These are phyloP conservation scores for Salvia hispanica DNA, from an alignment of 257 asterid genomes.

Conservation along the genomic window DNA sequence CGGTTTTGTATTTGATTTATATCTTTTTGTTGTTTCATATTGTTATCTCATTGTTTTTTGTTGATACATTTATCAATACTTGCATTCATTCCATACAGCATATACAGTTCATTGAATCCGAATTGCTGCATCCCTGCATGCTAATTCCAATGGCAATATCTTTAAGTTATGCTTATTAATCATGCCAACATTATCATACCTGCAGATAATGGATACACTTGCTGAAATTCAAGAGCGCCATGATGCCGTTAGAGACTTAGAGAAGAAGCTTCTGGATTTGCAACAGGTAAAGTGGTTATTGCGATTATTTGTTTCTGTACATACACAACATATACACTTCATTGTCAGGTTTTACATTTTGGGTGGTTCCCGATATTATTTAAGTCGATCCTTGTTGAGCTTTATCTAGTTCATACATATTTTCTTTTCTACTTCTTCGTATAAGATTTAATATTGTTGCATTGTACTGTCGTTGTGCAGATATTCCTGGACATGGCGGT, in stretches of 20 bases:
- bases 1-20: constrained; percentile 14
- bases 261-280: constrained; percentile 91
- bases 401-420: too few species aligned
- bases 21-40: constrained; percentile 2
- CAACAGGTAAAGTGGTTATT: constrained; percentile 67
- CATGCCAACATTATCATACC: not conserved
- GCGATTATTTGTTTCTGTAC: not conserved
- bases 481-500: constrained; percentile 98
- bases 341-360: not conserved
- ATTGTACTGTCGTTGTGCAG: constrained; percentile 38
- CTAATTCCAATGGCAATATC: too few species aligned
- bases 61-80: constrained; percentile 9
- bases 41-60: not conserved
- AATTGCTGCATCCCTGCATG: constrained; percentile 13
- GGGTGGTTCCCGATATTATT: too few species aligned
- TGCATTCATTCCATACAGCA: constrained; percentile 2
- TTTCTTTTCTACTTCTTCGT: too few species aligned
- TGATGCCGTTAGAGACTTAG: constrained; percentile 96
- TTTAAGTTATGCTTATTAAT: constrained; percentile 16
- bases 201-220: constrained; percentile 93
- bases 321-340: not conserved
- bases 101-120: too few species aligned
- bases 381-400: too few species aligned
- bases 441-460: not conserved
- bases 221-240: constrained; percentile 99